Evolutionary conservation across 805 yeast species (phyloP).

Genomic region (Pichia scutulata): DNA sequence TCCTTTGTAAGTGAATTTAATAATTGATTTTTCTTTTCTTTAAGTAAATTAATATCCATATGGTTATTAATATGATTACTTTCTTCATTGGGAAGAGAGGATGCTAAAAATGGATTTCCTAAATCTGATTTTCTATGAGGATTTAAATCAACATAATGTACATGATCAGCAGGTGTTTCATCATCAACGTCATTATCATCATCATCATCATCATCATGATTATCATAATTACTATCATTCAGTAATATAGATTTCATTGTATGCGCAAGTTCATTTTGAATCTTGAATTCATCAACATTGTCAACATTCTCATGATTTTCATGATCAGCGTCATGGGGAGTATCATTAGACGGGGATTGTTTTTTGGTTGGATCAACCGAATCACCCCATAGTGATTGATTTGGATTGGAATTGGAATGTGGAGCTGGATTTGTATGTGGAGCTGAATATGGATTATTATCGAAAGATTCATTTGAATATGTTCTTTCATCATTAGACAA

Average conservation of each 20-base stretch:
- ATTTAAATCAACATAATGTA: conserved; percentile 8
- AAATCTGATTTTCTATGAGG: conserved; percentile 3
- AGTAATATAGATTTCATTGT: conserved; percentile 14
- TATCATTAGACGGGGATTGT: background rate
- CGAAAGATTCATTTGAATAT: background rate
- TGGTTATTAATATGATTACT: conserved; percentile 1
- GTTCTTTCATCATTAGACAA: conserved; percentile 14
- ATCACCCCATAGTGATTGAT: background rate
- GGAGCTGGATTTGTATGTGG: background rate
- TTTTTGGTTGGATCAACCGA: background rate
- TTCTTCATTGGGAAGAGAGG: conserved; percentile 1
- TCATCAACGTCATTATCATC: conserved; percentile 8
- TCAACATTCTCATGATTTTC: background rate
- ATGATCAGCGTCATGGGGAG: too few species aligned
- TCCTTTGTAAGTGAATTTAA: conserved; percentile 33
- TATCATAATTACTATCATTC: conserved; percentile 5
- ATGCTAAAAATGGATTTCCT: conserved; percentile 7
- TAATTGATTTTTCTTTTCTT: conserved; percentile 29
- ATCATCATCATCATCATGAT: conserved; percentile 6
- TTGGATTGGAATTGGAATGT: background rate
- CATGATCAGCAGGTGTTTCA: conserved; percentile 8
- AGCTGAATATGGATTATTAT: background rate
- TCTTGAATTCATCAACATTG: conserved; percentile 12
- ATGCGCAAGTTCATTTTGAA: conserved; percentile 18
- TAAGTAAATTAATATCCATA: conserved; percentile 17